Conservation (phyloP, 192 early-diverging fungal species). For the Globomyces pollinis-pini region DNA sequence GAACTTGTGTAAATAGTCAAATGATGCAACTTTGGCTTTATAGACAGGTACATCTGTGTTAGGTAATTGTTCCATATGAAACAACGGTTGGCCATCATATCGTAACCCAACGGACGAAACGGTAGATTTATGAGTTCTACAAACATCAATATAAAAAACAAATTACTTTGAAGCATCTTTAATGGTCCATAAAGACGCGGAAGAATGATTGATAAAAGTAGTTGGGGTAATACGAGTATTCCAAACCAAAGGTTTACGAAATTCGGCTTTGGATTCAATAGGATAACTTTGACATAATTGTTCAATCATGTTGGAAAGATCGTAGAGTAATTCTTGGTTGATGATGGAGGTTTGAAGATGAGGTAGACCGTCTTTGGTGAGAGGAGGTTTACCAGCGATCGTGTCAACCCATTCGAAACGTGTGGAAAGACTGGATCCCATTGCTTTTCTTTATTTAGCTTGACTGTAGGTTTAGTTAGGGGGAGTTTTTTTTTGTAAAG, state of each 20-base stretch:
- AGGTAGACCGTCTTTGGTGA: slow-evolving; percentile 10
- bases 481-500: too few species aligned
- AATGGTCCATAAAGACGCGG: background rate
- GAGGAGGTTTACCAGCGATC: background rate
- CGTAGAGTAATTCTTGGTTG: slow-evolving; percentile 42
- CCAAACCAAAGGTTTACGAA: slow-evolving; percentile 39
- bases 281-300: slow-evolving; percentile 35
- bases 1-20: slow-evolving; percentile 34
- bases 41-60: slow-evolving; percentile 1
- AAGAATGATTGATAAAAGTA: slow-evolving; percentile 14
- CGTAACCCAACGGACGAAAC: background rate
- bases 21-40: slow-evolving; percentile 21
- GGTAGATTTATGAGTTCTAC: slow-evolving; percentile 20
- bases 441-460: too few species aligned
- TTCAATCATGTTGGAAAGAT: slow-evolving; percentile 37
- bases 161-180: slow-evolving; percentile 7
- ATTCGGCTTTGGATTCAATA: slow-evolving; percentile 39
- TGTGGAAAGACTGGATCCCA: slow-evolving; percentile 40
- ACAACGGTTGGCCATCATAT: slow-evolving; percentile 38
- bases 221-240: slow-evolving; percentile 20
- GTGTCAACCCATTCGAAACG: slow-evolving; percentile 22
- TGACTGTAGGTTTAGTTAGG: too few species aligned
- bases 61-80: slow-evolving; percentile 26
- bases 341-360: slow-evolving; percentile 31
- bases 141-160: background rate